Conservation (phyloP, 345 rosid genomes). For the Citrus hindsii region DNA sequence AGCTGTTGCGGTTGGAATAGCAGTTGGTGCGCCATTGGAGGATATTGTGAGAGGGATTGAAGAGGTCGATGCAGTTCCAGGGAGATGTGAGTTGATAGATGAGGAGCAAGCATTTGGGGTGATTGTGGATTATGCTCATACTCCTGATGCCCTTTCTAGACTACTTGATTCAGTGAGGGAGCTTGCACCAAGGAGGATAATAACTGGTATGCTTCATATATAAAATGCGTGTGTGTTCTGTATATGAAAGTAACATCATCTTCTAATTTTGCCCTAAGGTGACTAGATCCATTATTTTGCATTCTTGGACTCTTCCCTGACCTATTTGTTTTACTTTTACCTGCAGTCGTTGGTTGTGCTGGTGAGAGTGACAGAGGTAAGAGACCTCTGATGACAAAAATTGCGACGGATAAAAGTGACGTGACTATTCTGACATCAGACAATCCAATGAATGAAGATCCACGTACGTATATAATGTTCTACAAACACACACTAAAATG, state of each 20-base stretch:
- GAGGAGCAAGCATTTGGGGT: conserved; percentile 96
- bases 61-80: conserved; percentile 93
- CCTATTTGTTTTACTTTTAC: conserved; percentile 8
- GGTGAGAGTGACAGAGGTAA: conserved; percentile 85
- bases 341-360: conserved; percentile 71
- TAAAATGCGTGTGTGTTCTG: neutral
- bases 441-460: conserved; percentile 88
- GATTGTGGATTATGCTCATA: conserved; percentile 79
- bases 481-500: neutral
- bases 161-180: conserved; percentile 86
- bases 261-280: neutral
- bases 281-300: neutral
- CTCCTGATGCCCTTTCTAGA: conserved; percentile 82
- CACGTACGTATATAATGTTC: conserved; percentile 43
- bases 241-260: neutral
- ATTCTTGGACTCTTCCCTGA: neutral
- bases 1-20: conserved; percentile 90
- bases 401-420: conserved; percentile 87
- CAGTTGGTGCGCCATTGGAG: conserved; percentile 91
- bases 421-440: conserved; percentile 90
- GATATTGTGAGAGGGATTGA: conserved; percentile 94
- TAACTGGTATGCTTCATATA: conserved; percentile 59
- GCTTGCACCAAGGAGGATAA: conserved; percentile 78
- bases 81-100: conserved; percentile 90
- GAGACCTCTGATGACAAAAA: conserved; percentile 84